These are phyloP conservation scores for Canavalia ensiformis DNA, from an alignment of 306 rosid genomes.

Conservation along the genomic window DNA sequence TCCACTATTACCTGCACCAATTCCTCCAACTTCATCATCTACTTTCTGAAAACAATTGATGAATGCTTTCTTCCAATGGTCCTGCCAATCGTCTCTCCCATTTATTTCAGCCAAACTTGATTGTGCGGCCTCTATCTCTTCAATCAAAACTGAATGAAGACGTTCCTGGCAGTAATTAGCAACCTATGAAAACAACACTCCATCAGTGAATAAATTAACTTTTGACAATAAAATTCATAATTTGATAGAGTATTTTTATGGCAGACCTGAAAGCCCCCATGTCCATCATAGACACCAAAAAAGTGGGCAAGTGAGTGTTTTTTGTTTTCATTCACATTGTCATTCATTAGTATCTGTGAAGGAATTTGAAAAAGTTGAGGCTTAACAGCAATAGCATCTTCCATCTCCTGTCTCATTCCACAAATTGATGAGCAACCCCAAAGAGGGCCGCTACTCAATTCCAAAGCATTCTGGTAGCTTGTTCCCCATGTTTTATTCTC, in stretches of 20 bases:
- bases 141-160: constrained; percentile 69
- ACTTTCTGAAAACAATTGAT: constrained; percentile 70
- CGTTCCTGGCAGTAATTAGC: constrained; percentile 81
- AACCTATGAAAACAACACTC: constrained; percentile 59
- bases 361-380: constrained; percentile 69
- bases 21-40: constrained; percentile 75
- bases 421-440: constrained; percentile 75
- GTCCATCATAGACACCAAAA: constrained; percentile 88
- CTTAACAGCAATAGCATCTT: constrained; percentile 71
- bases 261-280: constrained; percentile 82
- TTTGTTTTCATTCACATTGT: constrained; percentile 42
- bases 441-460: constrained; percentile 57
- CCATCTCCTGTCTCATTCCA: constrained; percentile 86
- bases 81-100: constrained; percentile 55
- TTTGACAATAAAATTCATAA: constrained; percentile 24
- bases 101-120: constrained; percentile 43
- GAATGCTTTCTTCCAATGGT: constrained; percentile 70
- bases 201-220: constrained; percentile 26
- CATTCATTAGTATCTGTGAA: constrained; percentile 58
- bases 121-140: constrained; percentile 65
- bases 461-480: constrained; percentile 47
- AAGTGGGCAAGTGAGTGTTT: constrained; percentile 62
- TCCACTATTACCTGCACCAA: constrained; percentile 35
- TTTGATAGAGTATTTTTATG: constrained; percentile 28
- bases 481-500: constrained; percentile 55